phyloP scores from a whole-genome alignment of 2,329 filamentous ascomycete species.

The Aspergillus ibericus region DNA sequence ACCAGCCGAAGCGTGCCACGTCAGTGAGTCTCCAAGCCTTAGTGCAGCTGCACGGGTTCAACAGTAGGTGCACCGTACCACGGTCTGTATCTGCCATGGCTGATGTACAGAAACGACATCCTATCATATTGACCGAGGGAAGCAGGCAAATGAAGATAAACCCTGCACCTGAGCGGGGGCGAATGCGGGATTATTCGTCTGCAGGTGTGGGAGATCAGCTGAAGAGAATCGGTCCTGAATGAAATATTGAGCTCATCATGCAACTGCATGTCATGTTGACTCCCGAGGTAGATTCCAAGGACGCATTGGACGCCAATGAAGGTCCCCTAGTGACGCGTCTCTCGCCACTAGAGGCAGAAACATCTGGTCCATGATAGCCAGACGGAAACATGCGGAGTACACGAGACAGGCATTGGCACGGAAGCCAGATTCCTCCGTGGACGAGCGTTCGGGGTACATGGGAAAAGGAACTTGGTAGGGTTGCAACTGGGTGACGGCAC shows the following conservation, averaged over 20 bases:
- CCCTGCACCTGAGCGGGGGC: constrained; percentile 40
- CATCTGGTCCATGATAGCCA: constrained; percentile 27
- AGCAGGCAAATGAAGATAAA: constrained; percentile 29
- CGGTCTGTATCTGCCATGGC: constrained; percentile 34
- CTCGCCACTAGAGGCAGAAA: constrained; percentile 31
- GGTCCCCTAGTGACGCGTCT: constrained; percentile 31
- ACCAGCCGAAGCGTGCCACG: constrained; percentile 42
- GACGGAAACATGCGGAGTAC: constrained; percentile 32
- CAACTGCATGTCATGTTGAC: constrained; percentile 16
- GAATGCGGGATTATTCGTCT: constrained; percentile 41
- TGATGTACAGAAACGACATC: constrained; percentile 29
- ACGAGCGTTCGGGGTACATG: constrained; percentile 7
- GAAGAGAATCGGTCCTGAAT: constrained; percentile 34
- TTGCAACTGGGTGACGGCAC: constrained; percentile 25
- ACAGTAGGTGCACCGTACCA: constrained; percentile 36
- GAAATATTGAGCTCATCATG: constrained; percentile 21
- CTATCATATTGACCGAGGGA: constrained; percentile 33
- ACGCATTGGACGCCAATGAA: constrained; percentile 31
- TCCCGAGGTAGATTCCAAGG: constrained; percentile 14
- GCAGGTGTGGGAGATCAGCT: constrained; percentile 45
- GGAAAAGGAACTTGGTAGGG: constrained; percentile 18
- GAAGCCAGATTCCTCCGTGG: constrained; percentile 14
- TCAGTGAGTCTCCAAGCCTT: constrained; percentile 42
- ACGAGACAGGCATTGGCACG: constrained; percentile 19
- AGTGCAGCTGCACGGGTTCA: constrained; percentile 41